Base-by-base conservation (phyloP, 768 basidiomycete species). In the Pholiota conissans region DNA sequence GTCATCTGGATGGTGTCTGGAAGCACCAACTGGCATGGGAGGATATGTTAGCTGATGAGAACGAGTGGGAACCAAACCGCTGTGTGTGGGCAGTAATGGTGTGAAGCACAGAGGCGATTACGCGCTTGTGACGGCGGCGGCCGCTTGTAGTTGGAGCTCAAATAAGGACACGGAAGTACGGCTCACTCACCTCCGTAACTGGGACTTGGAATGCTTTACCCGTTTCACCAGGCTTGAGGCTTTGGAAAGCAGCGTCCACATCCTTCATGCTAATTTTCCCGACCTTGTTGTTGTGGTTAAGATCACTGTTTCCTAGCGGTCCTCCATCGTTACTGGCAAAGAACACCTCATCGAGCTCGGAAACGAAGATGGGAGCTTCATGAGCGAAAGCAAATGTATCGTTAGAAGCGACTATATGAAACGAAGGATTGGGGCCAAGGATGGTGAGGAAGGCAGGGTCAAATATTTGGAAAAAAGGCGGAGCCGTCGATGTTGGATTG, bases 251-350 rank as follows among this genome's bases (percentile, higher is more conserved):
- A 16, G 62, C 62, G 39, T 81, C 79, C 11, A 85, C 82, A 22
- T 84, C 81, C 11, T 72, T 75, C 67, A 92, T 71, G 61, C 73
- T 83, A 65, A 92, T 84, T 68, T 81, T 86, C 28, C 81, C 79
- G 1, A 89, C 76, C 39, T 82, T 71, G 58, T 84, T 90, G 64
- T 87, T 89, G 57, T 85, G 79, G 60, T 87, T 69, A 49, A 86
- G 68, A 60, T 85, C 85, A 49, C 81, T 88, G 65, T 81, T 79
- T 6, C 88, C 87, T 1, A 87, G 75, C 28, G 80, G 54, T 1
- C 86, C 88, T 5, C 89, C 89, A 55, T 81, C 84, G 58, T 85
- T 89, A 69, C 85, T 87, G 5, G 81, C 77, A 64, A 93, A 93
- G 73, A 84, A 86, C 1, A 93, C 76, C 60, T 87, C 83, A 63